Percentiles rank a stretch among this genome's conserved stretches.
phyloP scores from a whole-genome alignment of 768 basidiomycete genomes.

The Boletus tylopilopsis region DNA sequence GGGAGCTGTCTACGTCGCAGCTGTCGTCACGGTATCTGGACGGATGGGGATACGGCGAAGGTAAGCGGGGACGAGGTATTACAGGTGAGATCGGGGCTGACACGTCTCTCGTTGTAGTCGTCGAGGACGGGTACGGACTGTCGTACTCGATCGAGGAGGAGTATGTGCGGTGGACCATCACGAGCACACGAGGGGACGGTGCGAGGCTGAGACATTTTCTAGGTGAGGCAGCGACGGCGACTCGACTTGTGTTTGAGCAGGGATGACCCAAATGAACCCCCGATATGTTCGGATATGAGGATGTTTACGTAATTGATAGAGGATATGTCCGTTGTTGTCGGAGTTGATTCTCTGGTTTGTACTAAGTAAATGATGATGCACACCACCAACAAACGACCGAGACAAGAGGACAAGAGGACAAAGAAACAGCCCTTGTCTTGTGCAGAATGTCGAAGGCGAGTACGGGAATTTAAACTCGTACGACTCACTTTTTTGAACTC shows the following conservation, averaged over 20 bases:
- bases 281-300: slow-evolving; percentile 31
- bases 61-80: slow-evolving; percentile 37
- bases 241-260: slow-evolving; percentile 69
- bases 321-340: slow-evolving; percentile 24
- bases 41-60: slow-evolving; percentile 98
- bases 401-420: slow-evolving; percentile 32
- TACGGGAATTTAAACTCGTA: not conserved
- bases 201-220: slow-evolving; percentile 64
- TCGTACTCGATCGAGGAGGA: slow-evolving; percentile 85
- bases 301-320: slow-evolving; percentile 27
- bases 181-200: slow-evolving; percentile 56
- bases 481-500: too few relatives aligned
- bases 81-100: slow-evolving; percentile 6
- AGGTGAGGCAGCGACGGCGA: slow-evolving; percentile 77
- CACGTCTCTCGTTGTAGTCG: slow-evolving; percentile 59
- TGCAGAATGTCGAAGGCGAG: slow-evolving; percentile 59
- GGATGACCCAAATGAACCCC: slow-evolving; percentile 33
- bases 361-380: too few relatives aligned
- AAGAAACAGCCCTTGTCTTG: slow-evolving; percentile 52
- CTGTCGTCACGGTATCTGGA: slow-evolving; percentile 78
- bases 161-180: slow-evolving; percentile 89
- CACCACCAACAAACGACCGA: slow-evolving; percentile 39
- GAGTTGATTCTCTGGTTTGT: slow-evolving; percentile 14
- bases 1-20: slow-evolving; percentile 93
- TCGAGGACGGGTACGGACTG: slow-evolving; percentile 87